phyloP scores from a whole-genome alignment of 768 basidiomycete genomes.

The Boletus speciosus region DNA sequence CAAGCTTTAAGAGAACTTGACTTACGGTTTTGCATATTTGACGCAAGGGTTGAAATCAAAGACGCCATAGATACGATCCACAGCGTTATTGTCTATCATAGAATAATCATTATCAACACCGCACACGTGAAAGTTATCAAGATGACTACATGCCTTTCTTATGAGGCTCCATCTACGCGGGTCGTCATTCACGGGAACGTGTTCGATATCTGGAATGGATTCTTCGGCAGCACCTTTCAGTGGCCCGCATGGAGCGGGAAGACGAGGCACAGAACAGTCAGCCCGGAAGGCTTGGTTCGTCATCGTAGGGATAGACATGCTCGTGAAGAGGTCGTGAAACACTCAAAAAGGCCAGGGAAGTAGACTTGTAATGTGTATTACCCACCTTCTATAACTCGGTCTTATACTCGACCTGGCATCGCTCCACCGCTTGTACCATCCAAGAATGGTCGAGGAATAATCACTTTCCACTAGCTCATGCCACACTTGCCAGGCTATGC shows the following conservation, averaged over 20 bases:
- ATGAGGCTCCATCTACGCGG: slow-evolving; percentile 55
- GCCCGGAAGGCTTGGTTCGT: not conserved
- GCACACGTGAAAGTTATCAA: not conserved
- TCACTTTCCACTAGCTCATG: not conserved
- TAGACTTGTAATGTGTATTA: not conserved
- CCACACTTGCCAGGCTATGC: not conserved
- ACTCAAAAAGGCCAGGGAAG: slow-evolving; percentile 4
- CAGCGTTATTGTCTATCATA: slow-evolving; percentile 20
- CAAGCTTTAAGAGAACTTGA: not conserved
- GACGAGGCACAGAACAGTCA: not conserved
- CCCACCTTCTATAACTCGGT: slow-evolving; percentile 3
- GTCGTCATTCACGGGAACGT: slow-evolving; percentile 49
- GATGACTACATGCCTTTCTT: slow-evolving; percentile 45
- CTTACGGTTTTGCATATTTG: slow-evolving; percentile 32
- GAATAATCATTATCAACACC: not conserved
- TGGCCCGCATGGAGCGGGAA: slow-evolving; percentile 1
- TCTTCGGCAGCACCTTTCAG: slow-evolving; percentile 1
- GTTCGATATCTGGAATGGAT: slow-evolving; percentile 32
- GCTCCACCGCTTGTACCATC: not conserved
- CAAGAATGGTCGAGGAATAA: not conserved
- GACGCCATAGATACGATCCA: slow-evolving; percentile 28
- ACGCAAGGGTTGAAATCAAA: slow-evolving; percentile 22
- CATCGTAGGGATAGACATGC: slow-evolving; percentile 10
- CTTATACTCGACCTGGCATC: slow-evolving; percentile 20
- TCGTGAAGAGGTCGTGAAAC: slow-evolving; percentile 1